Evolutionary conservation across 2,329 filamentous ascomycete species (phyloP).

Genomic region (Simplicillium sp.): DNA sequence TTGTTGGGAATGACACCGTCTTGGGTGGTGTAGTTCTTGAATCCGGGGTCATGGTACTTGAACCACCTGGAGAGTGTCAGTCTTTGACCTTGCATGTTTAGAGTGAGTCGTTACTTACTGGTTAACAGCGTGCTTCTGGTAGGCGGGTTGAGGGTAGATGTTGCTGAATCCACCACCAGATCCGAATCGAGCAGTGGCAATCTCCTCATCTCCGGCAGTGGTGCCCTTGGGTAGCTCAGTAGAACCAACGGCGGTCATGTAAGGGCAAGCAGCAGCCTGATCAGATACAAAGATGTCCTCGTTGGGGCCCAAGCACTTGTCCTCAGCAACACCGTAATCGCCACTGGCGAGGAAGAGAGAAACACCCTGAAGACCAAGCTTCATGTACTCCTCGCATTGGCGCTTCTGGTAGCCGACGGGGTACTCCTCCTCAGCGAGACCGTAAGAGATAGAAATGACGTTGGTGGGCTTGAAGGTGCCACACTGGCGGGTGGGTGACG

Average conservation of each 20-base stretch:
- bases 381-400: constrained; percentile 32
- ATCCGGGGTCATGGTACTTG: constrained; percentile 22
- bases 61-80: constrained; percentile 16
- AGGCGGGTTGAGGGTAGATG: constrained; percentile 33
- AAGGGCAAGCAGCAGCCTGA: constrained; percentile 28
- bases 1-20: constrained; percentile 25
- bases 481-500: background rate
- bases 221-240: constrained; percentile 32
- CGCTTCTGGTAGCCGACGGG: constrained; percentile 12
- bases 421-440: background rate
- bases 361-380: constrained; percentile 32
- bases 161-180: constrained; percentile 19
- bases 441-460: constrained; percentile 1
- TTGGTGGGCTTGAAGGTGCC: background rate
- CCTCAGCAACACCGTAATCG: constrained; percentile 23
- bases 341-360: constrained; percentile 30
- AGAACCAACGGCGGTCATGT: constrained; percentile 38
- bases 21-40: constrained; percentile 16
- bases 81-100: too few relatives aligned
- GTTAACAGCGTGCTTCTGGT: constrained; percentile 30
- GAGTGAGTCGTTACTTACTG: constrained; percentile 12
- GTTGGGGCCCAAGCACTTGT: constrained; percentile 5
- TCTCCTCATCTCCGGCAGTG: constrained; percentile 32
- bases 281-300: constrained; percentile 20
- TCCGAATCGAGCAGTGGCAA: constrained; percentile 33